Evolutionary conservation across 2,329 filamentous ascomycete species (phyloP).

Genomic region (Emydomyces testavorans): DNA sequence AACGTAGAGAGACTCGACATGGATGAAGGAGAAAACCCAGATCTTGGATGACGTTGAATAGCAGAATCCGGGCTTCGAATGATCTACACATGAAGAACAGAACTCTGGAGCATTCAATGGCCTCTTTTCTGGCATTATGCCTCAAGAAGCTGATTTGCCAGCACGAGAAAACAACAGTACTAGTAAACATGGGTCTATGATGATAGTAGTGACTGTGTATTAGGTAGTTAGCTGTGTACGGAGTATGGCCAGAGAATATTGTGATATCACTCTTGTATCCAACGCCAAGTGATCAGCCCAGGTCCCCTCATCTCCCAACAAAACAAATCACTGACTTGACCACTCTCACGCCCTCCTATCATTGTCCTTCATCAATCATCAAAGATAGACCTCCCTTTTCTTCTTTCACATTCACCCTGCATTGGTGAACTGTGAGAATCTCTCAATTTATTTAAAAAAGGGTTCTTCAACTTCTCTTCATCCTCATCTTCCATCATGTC

Average conservation of each 20-base stretch:
- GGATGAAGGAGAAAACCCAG: background rate
- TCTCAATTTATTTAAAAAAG: background rate
- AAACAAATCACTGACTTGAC: constrained; percentile 5
- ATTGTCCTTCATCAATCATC: too few relatives aligned
- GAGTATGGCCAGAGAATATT: too few relatives aligned
- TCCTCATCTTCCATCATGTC: background rate
- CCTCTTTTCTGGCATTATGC: background rate
- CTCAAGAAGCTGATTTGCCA: background rate
- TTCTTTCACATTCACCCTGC: background rate
- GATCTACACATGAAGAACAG: background rate
- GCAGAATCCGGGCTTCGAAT: background rate
- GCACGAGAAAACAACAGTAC: background rate
- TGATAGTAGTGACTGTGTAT: too few relatives aligned
- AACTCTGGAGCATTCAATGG: background rate
- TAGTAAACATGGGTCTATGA: too few relatives aligned
- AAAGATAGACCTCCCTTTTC: constrained; percentile 7
- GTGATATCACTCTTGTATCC: too few relatives aligned
- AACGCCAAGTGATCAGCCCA: constrained; percentile 5
- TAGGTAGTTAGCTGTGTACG: too few relatives aligned
- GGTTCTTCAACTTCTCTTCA: constrained; percentile 7
- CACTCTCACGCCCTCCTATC: too few relatives aligned
- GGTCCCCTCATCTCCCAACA: constrained; percentile 10
- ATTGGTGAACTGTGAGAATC: background rate
- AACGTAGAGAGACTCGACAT: background rate
- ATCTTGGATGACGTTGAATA: constrained; percentile 5